Evolutionary conservation across 2,329 filamentous ascomycete genomes (phyloP), one percentile per base, ranked within the genome.

Genomic region (Hypoxylon sp.): DNA sequence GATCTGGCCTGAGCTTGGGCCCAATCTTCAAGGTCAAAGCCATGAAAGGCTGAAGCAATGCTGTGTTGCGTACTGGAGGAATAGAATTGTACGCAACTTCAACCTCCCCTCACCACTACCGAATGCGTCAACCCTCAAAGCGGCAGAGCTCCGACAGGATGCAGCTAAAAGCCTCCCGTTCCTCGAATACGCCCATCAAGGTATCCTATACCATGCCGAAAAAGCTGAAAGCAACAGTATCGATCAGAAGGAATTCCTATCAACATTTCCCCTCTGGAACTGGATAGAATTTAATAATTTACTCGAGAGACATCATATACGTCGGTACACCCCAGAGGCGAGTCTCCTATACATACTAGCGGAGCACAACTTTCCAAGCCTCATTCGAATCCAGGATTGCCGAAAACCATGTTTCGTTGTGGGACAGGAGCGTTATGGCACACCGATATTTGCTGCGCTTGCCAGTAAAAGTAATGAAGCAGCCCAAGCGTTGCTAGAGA

Each of bases 31-130:
- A 15, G 60, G 60, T 2, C 35, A 62, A 35, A 24, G 83, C 31
- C 80, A 88, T 55, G 81, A 87, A 0, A 73, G 57, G 8, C 74
- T 88, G 3, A 86, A 82, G 17, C 39, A 7, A 24, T 57, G 54
- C 17, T 57, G 54, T 11, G 6, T 32, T 31, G 13, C 39, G 8
- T 57, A 57, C 42, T 3, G 35, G 37, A 27, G 6, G 10, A n/a
- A 17, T 21, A 37, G 42, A 2, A 27, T 57, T 11, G 42, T 35
- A 11, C 27, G 6, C 1, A 11, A 47, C n/a, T 37, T 57, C 2
- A 8, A 35, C 5, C n/a, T 32, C 2, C 27, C 54, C 11, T 24
- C 2, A 1, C 54, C 27, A 3, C 54, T 47, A 7, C 39, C 27
- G 10, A n/a, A 47, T 11, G 27, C 39, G 24, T 35, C 27, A 2